Conservation (phyloP, 805 yeast species). For the Yamadazyma laniorum region DNA sequence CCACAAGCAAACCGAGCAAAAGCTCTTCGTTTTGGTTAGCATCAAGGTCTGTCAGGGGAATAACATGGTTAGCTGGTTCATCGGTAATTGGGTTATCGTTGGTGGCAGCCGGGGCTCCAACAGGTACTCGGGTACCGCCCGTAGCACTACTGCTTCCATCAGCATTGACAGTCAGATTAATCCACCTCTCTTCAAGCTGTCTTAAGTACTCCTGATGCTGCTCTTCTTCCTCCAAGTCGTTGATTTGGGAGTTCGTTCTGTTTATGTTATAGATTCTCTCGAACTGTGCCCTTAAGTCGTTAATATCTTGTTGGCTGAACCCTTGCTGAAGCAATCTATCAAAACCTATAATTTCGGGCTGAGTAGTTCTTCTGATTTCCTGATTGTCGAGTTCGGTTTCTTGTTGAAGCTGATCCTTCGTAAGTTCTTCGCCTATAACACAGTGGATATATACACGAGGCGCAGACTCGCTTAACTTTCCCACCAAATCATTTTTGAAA, state of each 20-base stretch:
- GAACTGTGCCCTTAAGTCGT: conserved; percentile 71
- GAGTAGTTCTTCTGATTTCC: conserved; percentile 49
- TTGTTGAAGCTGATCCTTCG: conserved; percentile 51
- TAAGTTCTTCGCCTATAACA: conserved; percentile 65
- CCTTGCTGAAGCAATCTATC: conserved; percentile 84
- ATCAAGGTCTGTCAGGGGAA: conserved; percentile 28
- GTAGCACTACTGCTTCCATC: conserved; percentile 33
- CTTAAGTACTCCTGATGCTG: conserved; percentile 40
- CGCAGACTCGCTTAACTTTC: conserved; percentile 6
- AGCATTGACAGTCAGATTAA: conserved; percentile 64
- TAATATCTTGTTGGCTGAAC: conserved; percentile 73
- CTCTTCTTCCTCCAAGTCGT: conserved; percentile 46
- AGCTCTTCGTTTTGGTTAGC: conserved; percentile 56
- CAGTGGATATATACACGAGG: conserved; percentile 69
- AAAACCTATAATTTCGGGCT: conserved; percentile 77
- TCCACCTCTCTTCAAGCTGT: conserved; percentile 84
- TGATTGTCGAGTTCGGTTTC: conserved; percentile 58
- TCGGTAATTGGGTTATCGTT: conserved; percentile 9
- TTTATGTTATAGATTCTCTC: conserved; percentile 59
- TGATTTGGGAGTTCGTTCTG: conserved; percentile 24
- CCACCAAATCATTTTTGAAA: conserved; percentile 44
- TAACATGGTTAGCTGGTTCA: conserved; percentile 13
- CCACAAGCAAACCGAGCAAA: conserved; percentile 66
- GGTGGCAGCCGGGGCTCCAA: conserved; percentile 8
- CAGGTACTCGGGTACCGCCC: too few species aligned